Evolutionary conservation across 1,284 basidiomycete species (phyloP).

Genomic region (Cryptococcus depauperatus): DNA sequence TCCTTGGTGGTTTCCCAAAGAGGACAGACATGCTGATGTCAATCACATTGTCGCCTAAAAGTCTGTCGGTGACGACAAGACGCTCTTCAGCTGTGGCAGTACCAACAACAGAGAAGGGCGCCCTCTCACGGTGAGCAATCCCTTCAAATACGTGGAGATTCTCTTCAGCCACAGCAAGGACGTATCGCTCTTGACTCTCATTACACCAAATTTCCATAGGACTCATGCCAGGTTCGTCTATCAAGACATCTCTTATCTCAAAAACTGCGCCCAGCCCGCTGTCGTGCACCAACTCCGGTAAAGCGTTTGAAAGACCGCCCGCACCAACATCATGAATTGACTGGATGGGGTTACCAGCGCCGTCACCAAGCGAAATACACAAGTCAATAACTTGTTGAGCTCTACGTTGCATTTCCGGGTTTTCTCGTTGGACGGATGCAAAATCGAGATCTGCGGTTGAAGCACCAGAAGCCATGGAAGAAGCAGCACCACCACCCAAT

Average conservation of each 20-base stretch:
- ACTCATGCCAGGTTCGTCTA: constrained; percentile 89
- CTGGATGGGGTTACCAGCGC: constrained; percentile 66
- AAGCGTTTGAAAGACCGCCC: constrained; percentile 90
- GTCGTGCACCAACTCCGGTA: constrained; percentile 96
- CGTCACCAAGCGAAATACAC: constrained; percentile 60
- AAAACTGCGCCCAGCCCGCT: constrained; percentile 83
- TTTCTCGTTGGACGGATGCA: constrained; percentile 93
- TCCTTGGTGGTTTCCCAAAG: constrained; percentile 93
- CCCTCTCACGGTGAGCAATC: constrained; percentile 81
- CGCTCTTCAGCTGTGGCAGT: constrained; percentile 71
- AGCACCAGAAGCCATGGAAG: constrained; percentile 80
- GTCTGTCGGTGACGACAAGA: constrained; percentile 80
- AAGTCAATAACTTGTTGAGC: constrained; percentile 97
- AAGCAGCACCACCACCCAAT: constrained; percentile 90
- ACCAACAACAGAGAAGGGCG: constrained; percentile 81
- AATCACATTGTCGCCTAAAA: constrained; percentile 73
- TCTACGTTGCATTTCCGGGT: constrained; percentile 95
- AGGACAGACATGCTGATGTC: constrained; percentile 88
- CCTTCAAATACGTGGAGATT: constrained; percentile 55
- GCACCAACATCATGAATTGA: constrained; percentile 98
- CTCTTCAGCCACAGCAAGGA: constrained; percentile 70
- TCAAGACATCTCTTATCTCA: constrained; percentile 86
- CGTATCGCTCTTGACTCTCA: constrained; percentile 96
- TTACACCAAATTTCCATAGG: constrained; percentile 99
- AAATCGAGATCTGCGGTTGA: constrained; percentile 91